These are phyloP conservation scores for Rutstroemia sp. DNA, from an alignment of 2,329 filamentous ascomycete species.

Conservation along the genomic window DNA sequence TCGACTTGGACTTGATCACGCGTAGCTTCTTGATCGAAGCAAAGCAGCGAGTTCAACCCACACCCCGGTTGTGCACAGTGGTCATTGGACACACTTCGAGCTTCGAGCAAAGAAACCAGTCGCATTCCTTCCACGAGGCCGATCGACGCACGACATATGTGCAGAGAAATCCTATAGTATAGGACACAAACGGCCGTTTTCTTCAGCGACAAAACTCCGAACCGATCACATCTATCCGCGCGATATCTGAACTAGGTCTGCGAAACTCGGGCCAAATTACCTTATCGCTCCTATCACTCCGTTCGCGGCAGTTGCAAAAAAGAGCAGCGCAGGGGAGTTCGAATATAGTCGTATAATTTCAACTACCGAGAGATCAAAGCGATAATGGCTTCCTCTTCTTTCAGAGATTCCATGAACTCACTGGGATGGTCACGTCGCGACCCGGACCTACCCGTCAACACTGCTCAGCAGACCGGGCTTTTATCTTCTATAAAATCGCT, in stretches of 20 bases:
- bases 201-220: constrained; percentile 8
- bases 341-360: constrained; percentile 10
- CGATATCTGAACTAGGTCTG: constrained; percentile 10
- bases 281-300: constrained; percentile 9
- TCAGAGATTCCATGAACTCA: constrained; percentile 91
- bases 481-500: constrained; percentile 74
- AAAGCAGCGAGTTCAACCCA: constrained; percentile 1
- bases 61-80: constrained; percentile 18
- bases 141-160: constrained; percentile 29
- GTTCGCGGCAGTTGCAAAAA: background rate
- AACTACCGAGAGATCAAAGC: constrained; percentile 34
- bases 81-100: constrained; percentile 29
- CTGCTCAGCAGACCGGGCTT: constrained; percentile 62
- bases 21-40: constrained; percentile 10
- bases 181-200: constrained; percentile 9
- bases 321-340: background rate
- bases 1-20: constrained; percentile 20
- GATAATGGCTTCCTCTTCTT: constrained; percentile 71
- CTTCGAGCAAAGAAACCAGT: constrained; percentile 17
- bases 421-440: constrained; percentile 89
- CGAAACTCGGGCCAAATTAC: constrained; percentile 1
- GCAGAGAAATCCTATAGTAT: constrained; percentile 16
- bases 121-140: constrained; percentile 22
- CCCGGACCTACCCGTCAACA: constrained; percentile 67
- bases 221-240: constrained; percentile 11